Base-by-base conservation (phyloP, 2,329 filamentous ascomycete species). In the Beauveria varroae region DNA sequence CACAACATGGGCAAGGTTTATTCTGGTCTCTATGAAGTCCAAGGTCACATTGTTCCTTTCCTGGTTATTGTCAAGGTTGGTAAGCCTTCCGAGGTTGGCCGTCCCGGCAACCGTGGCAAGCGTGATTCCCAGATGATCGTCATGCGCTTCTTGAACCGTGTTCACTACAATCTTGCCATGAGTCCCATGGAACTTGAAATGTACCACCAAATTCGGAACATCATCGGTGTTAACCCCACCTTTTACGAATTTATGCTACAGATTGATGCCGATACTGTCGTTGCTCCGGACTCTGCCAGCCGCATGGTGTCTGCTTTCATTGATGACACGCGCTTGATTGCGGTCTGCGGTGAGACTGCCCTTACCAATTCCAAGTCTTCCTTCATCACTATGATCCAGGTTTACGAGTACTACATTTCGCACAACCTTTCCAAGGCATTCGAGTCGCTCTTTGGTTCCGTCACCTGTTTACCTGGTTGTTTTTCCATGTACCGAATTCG, bases 1-100 rank as follows among this genome's bases (percentile, higher is more conserved):
- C 95, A 98, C 80, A 99, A 99, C 75, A 98, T 98, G 93, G 95
- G 90, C 75, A 99, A 99, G 76, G 86, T 97, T 66, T 99, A 99
- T 77, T 97, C 95, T 22, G 95, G 95, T 70, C 81, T 99, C 5
- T 99, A 99, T 73, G 95, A 99, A 76, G 93, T 97, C 7, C 91
- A 97, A 71, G 95, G 95, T 65, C 93, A 99, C 72, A 98, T 99
- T 67, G 95, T 99, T 51, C 95, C 95, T 24, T 99, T 96, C 84
- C 74, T 99, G 73, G 95, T 99, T 57, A 82, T 99, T 51, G 93
- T 98, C 76, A 99, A 99, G 81, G 86, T 98, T 67, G 95, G 95
- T 72, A 99, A 99, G 77, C 92, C 96, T 68, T 97, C 93, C 3
- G 95, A 99, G 74, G 93, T 97, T 65, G 88, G 91, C 22, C 96